Evolutionary conservation across 257 asterid genomes (phyloP).

Genomic region (Solanum peruvianum): DNA sequence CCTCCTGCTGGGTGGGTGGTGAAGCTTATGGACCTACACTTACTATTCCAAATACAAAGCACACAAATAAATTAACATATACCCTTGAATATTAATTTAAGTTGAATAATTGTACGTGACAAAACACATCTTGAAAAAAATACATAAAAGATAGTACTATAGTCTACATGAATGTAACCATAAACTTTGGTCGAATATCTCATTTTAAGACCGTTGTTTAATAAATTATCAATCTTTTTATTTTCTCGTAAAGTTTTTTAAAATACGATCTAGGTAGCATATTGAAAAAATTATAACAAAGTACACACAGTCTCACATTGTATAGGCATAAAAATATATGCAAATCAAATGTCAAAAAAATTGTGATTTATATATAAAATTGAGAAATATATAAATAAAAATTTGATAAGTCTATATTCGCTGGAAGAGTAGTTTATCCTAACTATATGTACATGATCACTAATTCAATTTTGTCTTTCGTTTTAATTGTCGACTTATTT

Average conservation of each 20-base stretch:
- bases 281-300: background rate
- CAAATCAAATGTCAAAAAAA: background rate
- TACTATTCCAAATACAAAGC: background rate
- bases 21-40: background rate
- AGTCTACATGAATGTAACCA: background rate
- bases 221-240: background rate
- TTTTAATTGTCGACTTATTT: too few species aligned
- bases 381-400: background rate
- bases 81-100: background rate
- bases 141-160: background rate
- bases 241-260: too few species aligned
- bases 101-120: background rate
- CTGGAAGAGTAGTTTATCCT: too few species aligned
- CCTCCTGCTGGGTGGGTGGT: slow-evolving; percentile 33
- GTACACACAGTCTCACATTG: background rate
- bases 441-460: too few species aligned
- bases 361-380: background rate
- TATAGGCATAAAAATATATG: background rate
- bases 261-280: background rate
- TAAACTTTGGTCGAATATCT: background rate
- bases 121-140: background rate
- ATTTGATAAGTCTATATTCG: background rate
- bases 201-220: background rate
- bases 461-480: too few species aligned
- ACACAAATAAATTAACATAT: background rate